Conservation (phyloP, 495 filamentous ascomycete species). For the Xylaria nigripes region DNA sequence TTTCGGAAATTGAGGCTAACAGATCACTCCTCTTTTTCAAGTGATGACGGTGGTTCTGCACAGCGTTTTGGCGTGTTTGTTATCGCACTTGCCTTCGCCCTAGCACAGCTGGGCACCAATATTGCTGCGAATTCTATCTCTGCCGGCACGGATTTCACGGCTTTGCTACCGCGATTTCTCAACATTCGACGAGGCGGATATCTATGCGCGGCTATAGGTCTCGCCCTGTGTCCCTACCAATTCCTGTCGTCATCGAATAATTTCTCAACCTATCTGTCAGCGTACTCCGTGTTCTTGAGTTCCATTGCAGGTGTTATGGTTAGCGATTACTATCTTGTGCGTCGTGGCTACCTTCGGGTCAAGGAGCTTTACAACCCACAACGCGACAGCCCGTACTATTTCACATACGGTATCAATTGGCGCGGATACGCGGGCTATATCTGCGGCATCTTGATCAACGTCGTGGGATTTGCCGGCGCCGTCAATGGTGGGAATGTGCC, state of each 20-base stretch:
- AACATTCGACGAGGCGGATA: constrained; percentile 89
- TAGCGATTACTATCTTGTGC: constrained; percentile 84
- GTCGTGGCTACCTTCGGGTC: constrained; percentile 72
- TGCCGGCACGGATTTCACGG: constrained; percentile 85
- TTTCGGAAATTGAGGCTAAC: not conserved
- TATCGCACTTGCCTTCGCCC: constrained; percentile 70
- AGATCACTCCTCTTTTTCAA: not conserved
- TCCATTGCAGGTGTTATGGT: constrained; percentile 88
- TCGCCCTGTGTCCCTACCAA: constrained; percentile 87
- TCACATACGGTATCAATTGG: constrained; percentile 66
- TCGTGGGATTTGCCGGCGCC: constrained; percentile 83
- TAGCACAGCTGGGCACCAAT: constrained; percentile 88
- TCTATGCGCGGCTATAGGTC: constrained; percentile 72
- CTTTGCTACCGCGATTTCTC: constrained; percentile 75
- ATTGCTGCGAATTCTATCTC: constrained; percentile 89
- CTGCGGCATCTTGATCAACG: constrained; percentile 80
- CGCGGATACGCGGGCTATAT: constrained; percentile 80
- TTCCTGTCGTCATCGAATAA: constrained; percentile 69
- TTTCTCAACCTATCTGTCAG: constrained; percentile 90
- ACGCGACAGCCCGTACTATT: constrained; percentile 62
- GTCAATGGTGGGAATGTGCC: constrained; percentile 57
- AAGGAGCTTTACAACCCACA: constrained; percentile 71
- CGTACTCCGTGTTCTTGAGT: constrained; percentile 92
- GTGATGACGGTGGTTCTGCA: constrained; percentile 56
- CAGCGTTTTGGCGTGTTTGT: constrained; percentile 87